Evolutionary conservation across 495 filamentous ascomycete species (phyloP), one percentile per base, ranked within the genome.

Genomic region (Cercophora samala): DNA sequence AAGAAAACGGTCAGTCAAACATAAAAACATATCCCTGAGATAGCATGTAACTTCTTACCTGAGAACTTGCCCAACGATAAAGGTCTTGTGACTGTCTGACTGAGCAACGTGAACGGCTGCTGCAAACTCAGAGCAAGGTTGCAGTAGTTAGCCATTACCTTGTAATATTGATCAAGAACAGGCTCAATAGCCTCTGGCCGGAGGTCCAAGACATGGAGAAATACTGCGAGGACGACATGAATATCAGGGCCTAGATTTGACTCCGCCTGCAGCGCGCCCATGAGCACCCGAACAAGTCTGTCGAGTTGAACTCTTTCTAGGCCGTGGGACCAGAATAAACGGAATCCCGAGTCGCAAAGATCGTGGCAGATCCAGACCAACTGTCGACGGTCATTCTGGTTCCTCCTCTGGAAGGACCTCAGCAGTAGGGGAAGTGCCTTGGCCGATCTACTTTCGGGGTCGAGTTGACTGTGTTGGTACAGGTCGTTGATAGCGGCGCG

Each of bases 401-500:
- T 29, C 1, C 63, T 69, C 6, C 73, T 65, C 2, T 79, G 70
- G 65, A 76, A 78, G 51, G 73, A 55, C 17, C 73, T 66, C 24
- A 80, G 66, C 6, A 83, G 52, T 23, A 83, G 72, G 56, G 77
- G 77, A 2, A 76, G 63, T 22, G 77, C 79, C 46, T 64, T 63
- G 29, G 64, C 53, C 17, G 77, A 68, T 64, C 79, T 76, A 66
- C 64, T 64, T n/a, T 66, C 61, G 19, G 56, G 24, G 64, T 65
- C 65, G 15, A 55, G 29, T 11, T 58, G 64, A 22, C 42, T 19
- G 18, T 22, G 25, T 18, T 23, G 42, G 65, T 82, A 84, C 29
- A 82, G 52, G 11, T 78, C 69, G 77, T 97, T 93, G 85, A 92
- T 93, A 66, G 87, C 82, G 58, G 77, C 72, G 71, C 92, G 85